Evolutionary conservation across 257 asterid species (phyloP), one percentile per base, ranked within the genome.

Genomic region (Primulina huaijiensis): DNA sequence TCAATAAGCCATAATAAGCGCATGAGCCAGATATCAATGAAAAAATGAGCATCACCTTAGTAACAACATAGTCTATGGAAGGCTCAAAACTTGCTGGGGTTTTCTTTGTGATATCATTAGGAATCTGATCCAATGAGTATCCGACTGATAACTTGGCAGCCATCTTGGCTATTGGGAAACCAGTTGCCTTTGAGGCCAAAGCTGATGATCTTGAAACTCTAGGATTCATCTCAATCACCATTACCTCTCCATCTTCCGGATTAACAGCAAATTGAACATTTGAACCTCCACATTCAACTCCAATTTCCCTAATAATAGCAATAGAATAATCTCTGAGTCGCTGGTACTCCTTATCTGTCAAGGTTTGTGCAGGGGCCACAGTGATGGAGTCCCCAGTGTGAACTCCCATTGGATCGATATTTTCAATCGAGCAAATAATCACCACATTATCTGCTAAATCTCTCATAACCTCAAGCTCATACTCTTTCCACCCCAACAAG

Each of bases 41-140:
- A 60, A 73, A n/a, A 67, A 33, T 30, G 64, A 74, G 59, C 17
- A 58, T 72, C 78, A 85, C 99, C 96, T 94, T 94, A 62, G 99
- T 93, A 20, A 93, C 97, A 55, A 91, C 99, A 79, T 94, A 94
- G 76, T 91, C 98, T 9, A 94, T 91, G 65, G 96, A 94, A 72
- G 98, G 99, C 83, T 94, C 99, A 77, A 91, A 91, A 84, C 99
- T 94, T 69, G 99, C 99, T 20, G 99, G 99, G 2, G 98, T 94
- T 78, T 94, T 91, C 88, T 81, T 89, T 2, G 99, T 94, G 85
- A 94, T 89, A 66, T 94, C 99, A 77, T 94, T 94, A 67, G 98
- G 99, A 75, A 94, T 94, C 80, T 91, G 96, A 83, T 94, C 98
- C 90, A 94, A 74, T 0, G 99, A 63, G 76, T 91, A 94, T 30